Evolutionary conservation across 768 basidiomycete genomes (phyloP).

Genomic region (Brasilioporus rufonigricans): DNA sequence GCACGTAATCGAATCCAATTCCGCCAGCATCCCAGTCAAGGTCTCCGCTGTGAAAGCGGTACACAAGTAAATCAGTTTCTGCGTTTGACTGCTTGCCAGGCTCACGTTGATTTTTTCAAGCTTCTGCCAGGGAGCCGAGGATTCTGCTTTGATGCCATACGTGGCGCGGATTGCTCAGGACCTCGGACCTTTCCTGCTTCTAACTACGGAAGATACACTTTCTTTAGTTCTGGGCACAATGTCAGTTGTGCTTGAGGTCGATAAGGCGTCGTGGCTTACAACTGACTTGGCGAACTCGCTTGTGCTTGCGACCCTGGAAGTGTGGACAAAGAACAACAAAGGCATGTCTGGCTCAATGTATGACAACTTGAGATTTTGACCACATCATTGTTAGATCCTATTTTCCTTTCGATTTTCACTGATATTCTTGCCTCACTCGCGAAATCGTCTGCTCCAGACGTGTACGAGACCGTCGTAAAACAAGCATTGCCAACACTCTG

Average conservation of each 20-base stretch:
- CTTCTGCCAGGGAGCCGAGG: slow-evolving; percentile 62
- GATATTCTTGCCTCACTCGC: slow-evolving; percentile 77
- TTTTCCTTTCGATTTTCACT: slow-evolving; percentile 80
- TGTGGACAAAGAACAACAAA: slow-evolving; percentile 86
- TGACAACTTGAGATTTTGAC: neutral
- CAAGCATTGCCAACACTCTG: slow-evolving; percentile 73
- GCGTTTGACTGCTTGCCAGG: neutral
- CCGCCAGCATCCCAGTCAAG: slow-evolving; percentile 83
- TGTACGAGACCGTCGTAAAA: slow-evolving; percentile 73
- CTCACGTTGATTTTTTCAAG: slow-evolving; percentile 37
- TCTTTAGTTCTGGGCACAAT: slow-evolving; percentile 86
- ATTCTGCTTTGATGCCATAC: slow-evolving; percentile 58
- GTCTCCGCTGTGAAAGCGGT: slow-evolving; percentile 92
- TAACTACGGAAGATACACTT: slow-evolving; percentile 84
- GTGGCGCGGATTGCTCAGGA: slow-evolving; percentile 75
- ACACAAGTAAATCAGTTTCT: slow-evolving; percentile 66
- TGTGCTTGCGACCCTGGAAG: slow-evolving; percentile 65
- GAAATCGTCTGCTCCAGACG: slow-evolving; percentile 50
- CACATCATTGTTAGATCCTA: slow-evolving; percentile 61
- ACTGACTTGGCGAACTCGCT: slow-evolving; percentile 63
- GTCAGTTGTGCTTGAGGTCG: slow-evolving; percentile 72
- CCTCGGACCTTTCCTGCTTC: slow-evolving; percentile 77
- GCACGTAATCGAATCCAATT: slow-evolving; percentile 72
- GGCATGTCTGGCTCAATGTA: slow-evolving; percentile 42
- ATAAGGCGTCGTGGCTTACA: slow-evolving; percentile 71